Base-by-base conservation (phyloP, 306 rosid species). In the Quercus mongolica region DNA sequence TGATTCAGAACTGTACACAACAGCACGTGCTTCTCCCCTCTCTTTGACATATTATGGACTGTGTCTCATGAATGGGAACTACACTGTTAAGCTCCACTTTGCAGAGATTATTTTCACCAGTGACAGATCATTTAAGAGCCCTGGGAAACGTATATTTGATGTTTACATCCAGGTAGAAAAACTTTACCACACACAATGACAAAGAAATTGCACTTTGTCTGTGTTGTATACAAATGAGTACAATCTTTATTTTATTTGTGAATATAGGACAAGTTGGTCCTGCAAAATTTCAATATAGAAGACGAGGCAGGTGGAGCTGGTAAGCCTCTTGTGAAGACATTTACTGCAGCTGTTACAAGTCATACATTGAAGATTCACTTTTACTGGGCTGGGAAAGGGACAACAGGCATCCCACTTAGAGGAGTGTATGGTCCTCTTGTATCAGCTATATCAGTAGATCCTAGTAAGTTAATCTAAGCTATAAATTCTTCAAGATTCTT, bases 381-480 rank as follows among this genome's bases (percentile, higher is more conserved):
- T 67, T 91, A 92, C 63, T 94, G 97, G 92, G 94, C 97, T 76
- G 99, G 99, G 81, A 92, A 90, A 87, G 99, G 99, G 82, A 92
- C 99, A 49, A 94, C 97, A n/a, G 99, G 99, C 85, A 94, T 94
- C 79, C 99, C 99, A 19, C 73, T 79, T 28, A 87, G 99, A 89
- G 97, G 99, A 74, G 86, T 74, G 83, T 94, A 94, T 75, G 99
- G 99, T 73, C 99, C 99, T 83, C 86, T 92, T 38, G 71, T 94
- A 80, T 91, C 97, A 55, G 99, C 97, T 76, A 94, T 94, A 64
- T 91, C 97, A 52, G 92, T 92, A 58, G 86, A 90, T 80, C 92
- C 97, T 55, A 94, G 99, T 92, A 89, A 94, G 97, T 91, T 71
- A 6, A 14, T 61, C 52, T 26, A 65, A 35, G 20, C 64, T 80